These are phyloP conservation scores for Mitragyna speciosa DNA, from an alignment of 257 asterid species.

Conservation along the genomic window DNA sequence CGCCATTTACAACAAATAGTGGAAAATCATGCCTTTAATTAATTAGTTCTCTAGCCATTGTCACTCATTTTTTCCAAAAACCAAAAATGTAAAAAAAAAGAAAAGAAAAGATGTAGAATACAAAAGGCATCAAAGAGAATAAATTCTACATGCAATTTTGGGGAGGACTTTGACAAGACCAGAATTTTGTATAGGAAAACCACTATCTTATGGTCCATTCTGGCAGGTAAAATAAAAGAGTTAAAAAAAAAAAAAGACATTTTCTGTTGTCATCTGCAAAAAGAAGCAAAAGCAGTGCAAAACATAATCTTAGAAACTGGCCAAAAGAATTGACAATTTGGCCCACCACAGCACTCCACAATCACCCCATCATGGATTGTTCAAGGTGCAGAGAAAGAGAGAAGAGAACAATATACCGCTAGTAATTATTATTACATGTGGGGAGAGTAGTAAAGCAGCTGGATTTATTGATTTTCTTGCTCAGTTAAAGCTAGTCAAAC, in stretches of 20 bases:
- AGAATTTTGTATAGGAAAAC: neutral
- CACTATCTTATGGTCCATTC: neutral
- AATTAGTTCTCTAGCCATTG: too few relatives aligned
- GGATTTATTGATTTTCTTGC: neutral
- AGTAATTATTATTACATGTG: neutral
- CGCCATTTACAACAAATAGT: too few relatives aligned
- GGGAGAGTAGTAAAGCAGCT: neutral
- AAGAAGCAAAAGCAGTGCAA: neutral
- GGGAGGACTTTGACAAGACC: neutral
- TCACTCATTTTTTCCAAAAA: too few relatives aligned
- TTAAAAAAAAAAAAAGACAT: neutral
- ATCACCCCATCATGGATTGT: neutral
- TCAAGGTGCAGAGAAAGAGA: neutral
- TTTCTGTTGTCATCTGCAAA: neutral
- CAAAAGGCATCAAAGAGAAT: neutral
- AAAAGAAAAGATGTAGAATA: neutral
- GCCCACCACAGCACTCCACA: neutral
- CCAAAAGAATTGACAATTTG: neutral
- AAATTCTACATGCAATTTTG: neutral
- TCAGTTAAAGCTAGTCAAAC: neutral
- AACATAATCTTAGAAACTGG: neutral
- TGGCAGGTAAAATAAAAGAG: neutral
- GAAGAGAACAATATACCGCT: neutral
- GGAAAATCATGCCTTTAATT: too few relatives aligned
- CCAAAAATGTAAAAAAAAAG: too few relatives aligned